Evolutionary conservation across 2,329 filamentous ascomycete species (phyloP).

Genomic region (Scytalidium sp.): DNA sequence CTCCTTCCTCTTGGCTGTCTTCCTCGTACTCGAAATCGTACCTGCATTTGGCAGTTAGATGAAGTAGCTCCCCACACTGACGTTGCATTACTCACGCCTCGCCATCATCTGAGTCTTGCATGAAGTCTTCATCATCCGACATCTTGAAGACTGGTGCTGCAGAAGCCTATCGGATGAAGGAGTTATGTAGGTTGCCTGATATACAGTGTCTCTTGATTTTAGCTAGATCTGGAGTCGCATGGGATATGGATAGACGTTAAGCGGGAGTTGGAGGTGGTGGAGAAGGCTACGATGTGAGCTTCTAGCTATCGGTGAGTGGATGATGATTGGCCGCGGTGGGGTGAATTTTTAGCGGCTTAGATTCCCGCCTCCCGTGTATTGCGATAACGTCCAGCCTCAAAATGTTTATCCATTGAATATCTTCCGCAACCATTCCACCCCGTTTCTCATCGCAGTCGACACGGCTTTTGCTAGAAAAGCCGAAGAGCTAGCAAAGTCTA

Average conservation of each 20-base stretch:
- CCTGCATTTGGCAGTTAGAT: constrained; percentile 36
- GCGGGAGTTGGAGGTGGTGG: not conserved
- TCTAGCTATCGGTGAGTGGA: not conserved
- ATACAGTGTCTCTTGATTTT: no score
- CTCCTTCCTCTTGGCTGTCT: constrained; percentile 78
- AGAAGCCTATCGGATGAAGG: no score
- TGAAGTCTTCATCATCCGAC: constrained; percentile 75
- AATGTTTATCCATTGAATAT: not conserved
- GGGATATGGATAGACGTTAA: no score
- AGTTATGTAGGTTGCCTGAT: no score
- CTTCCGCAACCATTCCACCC: no score
- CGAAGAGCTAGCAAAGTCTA: not conserved
- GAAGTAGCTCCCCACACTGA: constrained; percentile 3
- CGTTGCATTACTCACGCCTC: constrained; percentile 62
- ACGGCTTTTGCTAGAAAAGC: no score
- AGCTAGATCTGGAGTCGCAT: no score
- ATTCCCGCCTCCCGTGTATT: not conserved
- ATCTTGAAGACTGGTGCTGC: constrained; percentile 27
- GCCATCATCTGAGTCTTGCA: constrained; percentile 80
- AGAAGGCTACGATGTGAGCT: not conserved
- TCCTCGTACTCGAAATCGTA: constrained; percentile 98
- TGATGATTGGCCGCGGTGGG: not conserved
- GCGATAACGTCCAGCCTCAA: not conserved
- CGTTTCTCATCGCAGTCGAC: no score
- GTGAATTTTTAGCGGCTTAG: not conserved